Base-by-base conservation (phyloP, 2,329 filamentous ascomycete genomes). In the Curvularia spicifera region DNA sequence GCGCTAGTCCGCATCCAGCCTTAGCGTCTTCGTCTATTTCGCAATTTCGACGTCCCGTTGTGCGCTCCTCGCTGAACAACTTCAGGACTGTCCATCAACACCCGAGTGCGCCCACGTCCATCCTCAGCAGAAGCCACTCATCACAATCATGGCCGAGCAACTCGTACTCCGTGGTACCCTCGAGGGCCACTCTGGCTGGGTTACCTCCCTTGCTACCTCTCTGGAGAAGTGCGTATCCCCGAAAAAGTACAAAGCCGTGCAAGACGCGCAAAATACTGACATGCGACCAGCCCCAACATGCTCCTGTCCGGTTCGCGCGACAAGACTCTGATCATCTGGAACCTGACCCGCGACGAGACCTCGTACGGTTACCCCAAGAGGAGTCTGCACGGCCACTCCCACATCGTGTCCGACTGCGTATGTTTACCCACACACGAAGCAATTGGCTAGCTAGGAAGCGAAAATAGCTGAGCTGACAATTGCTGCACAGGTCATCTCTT, bases 381-480 rank as follows among this genome's bases (percentile, higher is more conserved):
- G 84, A 96, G 92, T 80, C 93, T 99, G 74, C 90, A 96, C 85
- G 95, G 95, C 79, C 95, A 99, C 88, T 97, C 93, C 70, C 95
- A 99, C 90, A 99, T 99, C 82, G 93, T 99, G 80, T 98, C 95
- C 82, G 95, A 99, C 90, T 98, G 95, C 85, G 95, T 96, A 95
- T 77, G 91, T 91, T 61, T 57, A 57, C 50, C 56, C 60, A 35
- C 70, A 59, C 52, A 52, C 37, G 43, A 56, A 62, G 67, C 67
- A 71, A 69, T 71, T 72, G 70, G 65, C 60, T 54, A 53, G 63
- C 60, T 61, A 60, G 65, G 62, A 70, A 61, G 63, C 62, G 57
- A 28, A 37, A 48, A 65, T 50, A 46, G 61, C 60, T 66, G 69
- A 69, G 71, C 71, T 76, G 66, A 75, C 67, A 69, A 59, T 67